These are phyloP conservation scores for Tylopilus orsonianus DNA, from an alignment of 1,284 basidiomycete genomes.

Conservation along the genomic window DNA sequence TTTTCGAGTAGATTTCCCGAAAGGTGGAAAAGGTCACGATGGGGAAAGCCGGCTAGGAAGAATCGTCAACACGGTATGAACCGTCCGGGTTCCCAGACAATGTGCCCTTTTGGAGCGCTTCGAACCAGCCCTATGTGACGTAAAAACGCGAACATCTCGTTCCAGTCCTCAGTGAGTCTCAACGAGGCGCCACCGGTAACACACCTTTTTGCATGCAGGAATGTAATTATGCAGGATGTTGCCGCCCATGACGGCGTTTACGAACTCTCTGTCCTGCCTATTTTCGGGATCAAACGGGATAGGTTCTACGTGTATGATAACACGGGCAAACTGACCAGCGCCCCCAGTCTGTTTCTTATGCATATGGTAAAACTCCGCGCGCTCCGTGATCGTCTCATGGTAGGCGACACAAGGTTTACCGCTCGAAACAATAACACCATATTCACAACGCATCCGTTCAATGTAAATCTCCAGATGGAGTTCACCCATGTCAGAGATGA, in stretches of 20 bases:
- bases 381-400: constrained; percentile 89
- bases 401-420: constrained; percentile 98
- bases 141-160: neutral
- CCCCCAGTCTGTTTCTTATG: constrained; percentile 99
- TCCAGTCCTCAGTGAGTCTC: neutral
- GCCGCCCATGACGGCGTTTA: constrained; percentile 89
- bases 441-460: constrained; percentile 98
- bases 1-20: constrained; percentile 84
- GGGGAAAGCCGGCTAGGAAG: constrained; percentile 95
- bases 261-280: constrained; percentile 78
- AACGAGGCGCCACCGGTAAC: neutral
- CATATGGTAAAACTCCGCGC: constrained; percentile 85
- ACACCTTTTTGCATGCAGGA: constrained; percentile 91
- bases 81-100: constrained; percentile 94
- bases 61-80: constrained; percentile 93
- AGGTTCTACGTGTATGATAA: constrained; percentile 91
- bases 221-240: constrained; percentile 92
- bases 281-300: constrained; percentile 68
- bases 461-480: constrained; percentile 99
- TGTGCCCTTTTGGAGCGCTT: constrained; percentile 90
- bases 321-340: constrained; percentile 94
- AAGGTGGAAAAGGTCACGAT: constrained; percentile 90
- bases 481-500: constrained; percentile 99
- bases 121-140: constrained; percentile 80
- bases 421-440: constrained; percentile 91